Base-by-base conservation (phyloP, 179 eudicot species). In the Heliamphora pulchella region DNA sequence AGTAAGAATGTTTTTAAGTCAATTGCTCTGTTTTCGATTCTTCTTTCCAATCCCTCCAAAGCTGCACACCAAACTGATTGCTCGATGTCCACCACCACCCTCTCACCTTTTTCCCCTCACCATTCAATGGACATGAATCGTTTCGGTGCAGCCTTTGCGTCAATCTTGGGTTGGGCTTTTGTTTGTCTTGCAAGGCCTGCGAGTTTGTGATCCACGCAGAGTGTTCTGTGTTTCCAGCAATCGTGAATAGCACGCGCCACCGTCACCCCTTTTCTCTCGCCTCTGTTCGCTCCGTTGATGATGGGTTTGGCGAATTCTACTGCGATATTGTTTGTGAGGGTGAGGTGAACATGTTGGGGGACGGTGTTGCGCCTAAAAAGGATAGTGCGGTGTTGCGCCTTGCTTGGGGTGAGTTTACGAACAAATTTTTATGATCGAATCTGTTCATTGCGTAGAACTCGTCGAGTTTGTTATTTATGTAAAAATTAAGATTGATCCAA, bases 261-360 rank as follows among this genome's bases (percentile, higher is more conserved):
- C 11, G 69, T 1, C 69, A 64, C 69, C 69, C 11, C 31, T 64
- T 64, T 64, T 18, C 69, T 8, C 69, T 64, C 3, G 9, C 43
- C 43, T 64, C 43, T 1, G 43, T 64, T 11, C 69, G 43, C 2
- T 64, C 69, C 43, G 43, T 64, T 22, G 69, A 64, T 11, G 69
- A 64, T 64, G 43, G 69, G 3, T 4, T 43, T 2, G 69, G 14
- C 6, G 69, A 64, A 31, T 64, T 20, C 43, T 64, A 64, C 43
- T 64, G 69, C 2, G 69, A 64, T 64, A 64, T 64, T 64, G 69
- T 64, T 64, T 64, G 69, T 20, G 69, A 64, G 14, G 43, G 69
- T 8, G 43, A 22, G 22, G 69, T 64, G 69, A 31, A 31, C 31
- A 31, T 0, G 31, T 31, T 31, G 31, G 31, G 31, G 31, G 31